Conservation (phyloP, 2,329 filamentous ascomycete genomes). For the Ophiostoma tasmaniense region DNA sequence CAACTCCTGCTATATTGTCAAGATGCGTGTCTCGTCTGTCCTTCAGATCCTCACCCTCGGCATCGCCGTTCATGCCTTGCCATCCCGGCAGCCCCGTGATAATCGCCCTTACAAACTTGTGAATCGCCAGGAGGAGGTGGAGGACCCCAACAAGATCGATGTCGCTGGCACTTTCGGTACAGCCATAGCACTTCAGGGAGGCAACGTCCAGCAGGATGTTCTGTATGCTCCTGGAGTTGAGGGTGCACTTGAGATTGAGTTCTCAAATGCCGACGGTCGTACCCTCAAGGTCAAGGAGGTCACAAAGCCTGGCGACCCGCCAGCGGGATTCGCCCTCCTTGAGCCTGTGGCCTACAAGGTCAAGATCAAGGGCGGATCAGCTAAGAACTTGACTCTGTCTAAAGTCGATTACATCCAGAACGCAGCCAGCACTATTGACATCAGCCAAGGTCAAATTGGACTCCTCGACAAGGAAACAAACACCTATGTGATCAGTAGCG, state of each 20-base stretch:
- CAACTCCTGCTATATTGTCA: neutral
- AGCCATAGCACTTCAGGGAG: neutral
- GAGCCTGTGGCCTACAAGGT: neutral
- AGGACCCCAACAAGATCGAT: neutral
- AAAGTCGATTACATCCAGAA: neutral
- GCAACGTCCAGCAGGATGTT: neutral
- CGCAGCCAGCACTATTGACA: neutral
- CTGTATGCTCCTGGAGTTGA: neutral
- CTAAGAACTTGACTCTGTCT: neutral
- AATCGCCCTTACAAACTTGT: neutral
- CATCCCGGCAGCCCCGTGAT: neutral
- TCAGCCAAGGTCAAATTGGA: neutral
- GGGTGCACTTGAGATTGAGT: neutral
- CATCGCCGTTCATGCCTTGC: neutral
- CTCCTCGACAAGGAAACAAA: neutral
- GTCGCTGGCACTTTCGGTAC: neutral
- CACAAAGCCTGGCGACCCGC: neutral
- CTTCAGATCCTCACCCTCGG: neutral
- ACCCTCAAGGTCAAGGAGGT: neutral
- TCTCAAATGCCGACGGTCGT: neutral
- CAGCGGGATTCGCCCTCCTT: neutral
- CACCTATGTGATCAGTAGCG: neutral
- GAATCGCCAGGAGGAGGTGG: neutral
- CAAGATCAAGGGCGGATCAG: neutral
- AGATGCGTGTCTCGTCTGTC: neutral